Base-by-base conservation (phyloP, 345 rosid genomes). In the Erodium maritimum region DNA sequence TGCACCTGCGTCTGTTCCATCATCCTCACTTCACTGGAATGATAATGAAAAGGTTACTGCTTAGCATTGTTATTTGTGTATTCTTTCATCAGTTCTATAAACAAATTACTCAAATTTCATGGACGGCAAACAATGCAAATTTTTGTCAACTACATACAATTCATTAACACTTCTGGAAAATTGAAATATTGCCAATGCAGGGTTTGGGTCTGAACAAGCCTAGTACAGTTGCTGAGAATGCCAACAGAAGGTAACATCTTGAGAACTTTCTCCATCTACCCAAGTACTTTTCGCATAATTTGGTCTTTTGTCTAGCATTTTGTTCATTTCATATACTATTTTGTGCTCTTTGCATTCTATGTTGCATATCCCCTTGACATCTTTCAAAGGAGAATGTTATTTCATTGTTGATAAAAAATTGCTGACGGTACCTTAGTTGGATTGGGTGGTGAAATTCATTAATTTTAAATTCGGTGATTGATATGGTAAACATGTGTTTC, bases 1-100 rank as follows among this genome's bases (percentile, higher is more conserved):
- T 65, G 67, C 75, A 16, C 65, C 80, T 63, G 70, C 9, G 5
- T 11, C 74, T 65, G 73, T 77, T 56, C 62, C 82, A 58, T 69
- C 83, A 1, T 73, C 82, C 54, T 69, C 71, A 22, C 54, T 61
- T 46, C 75, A 68, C 23, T 71, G 63, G 58, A 67, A 56, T 74
- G 70, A 70, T 34, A 54, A 69, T 65, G 72, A 69, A n/a, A 77
- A 85, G 96, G 99, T 93, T 65, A 54, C 3, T 64, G 17, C 14
- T n/a, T 21, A 23, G 34, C 45, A 16, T 52, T 21, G n/a, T 0
- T 12, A 24, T 20, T 65, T 19, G 14, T 13, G 9, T 57, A 11
- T 1, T 50, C 19, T 64, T 29, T 54, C 25, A 54, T 20, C 12
- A 22, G 14, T 23, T 20, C 24, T 37, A 7, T 42, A 42, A 42